These are phyloP conservation scores for Leishmania turanica DNA, from an alignment of 208 protist genomes.

Conservation along the genomic window DNA sequence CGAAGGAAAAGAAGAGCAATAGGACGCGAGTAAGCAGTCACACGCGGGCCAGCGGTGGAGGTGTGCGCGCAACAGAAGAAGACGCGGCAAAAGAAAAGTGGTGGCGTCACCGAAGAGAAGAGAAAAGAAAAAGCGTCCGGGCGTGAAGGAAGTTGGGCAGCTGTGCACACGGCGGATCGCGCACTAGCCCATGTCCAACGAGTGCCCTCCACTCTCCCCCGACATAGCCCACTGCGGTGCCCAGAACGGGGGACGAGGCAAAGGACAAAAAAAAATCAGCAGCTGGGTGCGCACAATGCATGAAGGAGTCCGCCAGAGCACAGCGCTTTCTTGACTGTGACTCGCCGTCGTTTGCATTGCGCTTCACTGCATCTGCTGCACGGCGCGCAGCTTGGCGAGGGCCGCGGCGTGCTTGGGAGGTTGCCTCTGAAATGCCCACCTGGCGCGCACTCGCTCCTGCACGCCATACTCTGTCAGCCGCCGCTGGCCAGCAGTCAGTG, in stretches of 20 bases:
- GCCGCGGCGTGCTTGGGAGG: constrained; percentile 37
- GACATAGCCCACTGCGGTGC: background rate
- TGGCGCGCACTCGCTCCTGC: constrained; percentile 21
- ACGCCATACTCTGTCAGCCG: constrained; percentile 57
- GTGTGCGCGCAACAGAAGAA: background rate
- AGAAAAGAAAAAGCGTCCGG: background rate
- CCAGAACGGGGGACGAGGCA: background rate
- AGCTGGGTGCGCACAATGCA: background rate
- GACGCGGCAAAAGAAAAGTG: background rate
- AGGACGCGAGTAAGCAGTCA: background rate
- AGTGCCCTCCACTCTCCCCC: background rate
- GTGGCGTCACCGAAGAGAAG: background rate
- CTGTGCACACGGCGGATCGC: background rate
- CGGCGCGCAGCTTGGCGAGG: constrained; percentile 49
- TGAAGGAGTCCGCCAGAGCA: background rate
- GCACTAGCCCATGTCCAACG: background rate
- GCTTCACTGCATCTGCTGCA: constrained; percentile 15
- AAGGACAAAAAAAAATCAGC: background rate
- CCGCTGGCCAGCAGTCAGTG: constrained; percentile 29
- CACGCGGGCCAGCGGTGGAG: background rate
- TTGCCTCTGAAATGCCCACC: constrained; percentile 67
- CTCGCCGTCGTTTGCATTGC: background rate
- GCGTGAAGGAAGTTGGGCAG: background rate
- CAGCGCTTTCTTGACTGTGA: background rate
- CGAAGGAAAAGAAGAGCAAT: background rate